Base-by-base conservation (phyloP, 768 basidiomycete species). In the Hypsizygus marmoreus region DNA sequence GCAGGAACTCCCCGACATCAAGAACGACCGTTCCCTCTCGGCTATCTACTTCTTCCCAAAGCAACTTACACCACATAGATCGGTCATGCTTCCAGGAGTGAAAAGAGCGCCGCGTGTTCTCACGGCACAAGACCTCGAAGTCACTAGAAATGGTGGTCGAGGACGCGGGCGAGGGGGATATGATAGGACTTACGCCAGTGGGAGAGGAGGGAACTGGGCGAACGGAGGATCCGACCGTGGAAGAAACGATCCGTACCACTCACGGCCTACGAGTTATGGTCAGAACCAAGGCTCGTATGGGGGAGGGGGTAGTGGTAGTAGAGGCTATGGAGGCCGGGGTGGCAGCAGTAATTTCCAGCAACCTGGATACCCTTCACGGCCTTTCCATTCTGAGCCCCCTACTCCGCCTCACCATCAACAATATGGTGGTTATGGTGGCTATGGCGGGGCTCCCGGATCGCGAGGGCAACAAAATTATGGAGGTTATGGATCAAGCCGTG, bases 21-120 rank as follows among this genome's bases (percentile, higher is more conserved):
- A 79, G 57, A 86, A 88, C 61, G 94, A 99, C 66, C 79, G 82
- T 17, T 90, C 95, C 8, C 71, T 98, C 10, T 95, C 93, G 0
- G 92, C 85, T 2, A 67, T 84, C 24, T 98, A 93, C 66, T 84
- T 81, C 65, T 97, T 94, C 79, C 95, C 97, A 0, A 79, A 82
- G 59, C 95, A 97, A 59, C 64, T 85, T 10, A 78, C 78, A 2
- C 91, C 93, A 2, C 97, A 99, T 63, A 84, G 80, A 36, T 95
- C 93, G 12, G 71, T 86, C 32, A 69, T 98, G 20, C 73, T 99
- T 2, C 85, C 85, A 6, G 91, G 90, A 1, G 81, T 80, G 22
- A 79, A 69, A 53, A 77, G 75, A 45, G 74, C 80, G 1, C 68
- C 75, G 8, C 78, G 82, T 8, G 66, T 83, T 1, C 74, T 99